These are phyloP conservation scores for Pythium biforme DNA, from an alignment of 352 stramenopile genomes.

Conservation along the genomic window DNA sequence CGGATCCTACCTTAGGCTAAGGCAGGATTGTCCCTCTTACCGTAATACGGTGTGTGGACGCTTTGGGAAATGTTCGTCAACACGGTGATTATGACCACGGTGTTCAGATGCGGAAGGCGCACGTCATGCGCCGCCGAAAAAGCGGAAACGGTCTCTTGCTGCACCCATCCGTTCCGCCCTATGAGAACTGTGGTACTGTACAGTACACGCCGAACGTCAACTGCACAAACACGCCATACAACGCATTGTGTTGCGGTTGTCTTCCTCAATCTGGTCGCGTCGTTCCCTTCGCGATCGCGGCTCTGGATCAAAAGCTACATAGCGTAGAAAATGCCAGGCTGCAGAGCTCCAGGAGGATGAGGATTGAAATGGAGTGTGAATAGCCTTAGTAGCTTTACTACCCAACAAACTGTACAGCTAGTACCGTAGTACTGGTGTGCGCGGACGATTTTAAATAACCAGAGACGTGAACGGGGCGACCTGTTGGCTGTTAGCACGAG, in stretches of 20 bases:
- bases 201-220: too few relatives aligned
- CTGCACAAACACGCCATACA: too few relatives aligned
- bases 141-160: not conserved
- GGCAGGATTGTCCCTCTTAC: not conserved
- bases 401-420: not conserved
- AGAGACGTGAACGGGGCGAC: not conserved
- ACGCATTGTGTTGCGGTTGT: too few relatives aligned
- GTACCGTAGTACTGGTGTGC: not conserved
- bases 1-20: not conserved
- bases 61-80: not conserved
- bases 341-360: too few relatives aligned
- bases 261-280: too few relatives aligned
- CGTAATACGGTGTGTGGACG: not conserved
- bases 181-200: too few relatives aligned
- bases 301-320: too few relatives aligned
- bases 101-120: constrained; percentile 1
- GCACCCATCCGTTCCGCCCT: not conserved
- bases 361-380: not conserved
- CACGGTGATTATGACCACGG: constrained; percentile 14
- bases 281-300: too few relatives aligned
- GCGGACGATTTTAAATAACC: constrained; percentile 16
- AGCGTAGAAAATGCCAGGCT: too few relatives aligned
- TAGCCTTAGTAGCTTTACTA: not conserved
- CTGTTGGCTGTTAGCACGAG: constrained; percentile 4
- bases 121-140: not conserved